Conservation (phyloP, 2,329 filamentous ascomycete species). For the Penicillium concentricum region DNA sequence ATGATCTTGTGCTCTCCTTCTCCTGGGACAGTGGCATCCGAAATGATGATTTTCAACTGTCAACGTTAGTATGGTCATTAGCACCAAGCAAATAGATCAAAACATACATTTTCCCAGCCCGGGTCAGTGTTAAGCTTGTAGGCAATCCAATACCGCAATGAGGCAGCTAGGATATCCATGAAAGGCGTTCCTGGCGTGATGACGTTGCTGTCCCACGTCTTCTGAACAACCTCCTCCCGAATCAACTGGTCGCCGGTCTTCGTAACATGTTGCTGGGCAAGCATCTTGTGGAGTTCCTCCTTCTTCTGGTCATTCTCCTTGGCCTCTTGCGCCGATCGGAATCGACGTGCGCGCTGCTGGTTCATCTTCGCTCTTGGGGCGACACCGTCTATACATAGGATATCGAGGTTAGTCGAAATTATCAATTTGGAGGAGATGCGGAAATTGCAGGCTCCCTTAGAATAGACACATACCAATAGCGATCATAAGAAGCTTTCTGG, state of each 20-base stretch:
- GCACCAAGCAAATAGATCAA: background rate
- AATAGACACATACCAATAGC: conserved; percentile 67
- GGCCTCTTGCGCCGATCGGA: conserved; percentile 90
- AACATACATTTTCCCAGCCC: conserved; percentile 73
- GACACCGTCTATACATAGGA: conserved; percentile 69
- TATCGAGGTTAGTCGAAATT: background rate
- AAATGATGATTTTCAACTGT: conserved; percentile 91
- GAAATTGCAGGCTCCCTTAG: background rate
- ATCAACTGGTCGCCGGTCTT: conserved; percentile 58
- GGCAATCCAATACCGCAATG: conserved; percentile 92
- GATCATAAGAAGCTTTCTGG: conserved; percentile 94
- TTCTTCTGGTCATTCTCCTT: conserved; percentile 92
- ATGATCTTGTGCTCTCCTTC: conserved; percentile 99
- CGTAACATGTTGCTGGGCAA: conserved; percentile 74
- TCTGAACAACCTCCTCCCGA: conserved; percentile 66
- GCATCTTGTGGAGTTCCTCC: conserved; percentile 78
- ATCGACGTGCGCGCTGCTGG: conserved; percentile 93
- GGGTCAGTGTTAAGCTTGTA: conserved; percentile 98
- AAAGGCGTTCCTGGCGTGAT: conserved; percentile 98
- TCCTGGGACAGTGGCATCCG: conserved; percentile 93
- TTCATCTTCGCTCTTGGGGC: conserved; percentile 99
- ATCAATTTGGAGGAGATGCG: too few species aligned
- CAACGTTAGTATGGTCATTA: conserved; percentile 21
- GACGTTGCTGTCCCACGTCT: conserved; percentile 84
- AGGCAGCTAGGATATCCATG: conserved; percentile 91